Evolutionary conservation across 306 rosid species (phyloP).

Genomic region (Trifolium repens): DNA sequence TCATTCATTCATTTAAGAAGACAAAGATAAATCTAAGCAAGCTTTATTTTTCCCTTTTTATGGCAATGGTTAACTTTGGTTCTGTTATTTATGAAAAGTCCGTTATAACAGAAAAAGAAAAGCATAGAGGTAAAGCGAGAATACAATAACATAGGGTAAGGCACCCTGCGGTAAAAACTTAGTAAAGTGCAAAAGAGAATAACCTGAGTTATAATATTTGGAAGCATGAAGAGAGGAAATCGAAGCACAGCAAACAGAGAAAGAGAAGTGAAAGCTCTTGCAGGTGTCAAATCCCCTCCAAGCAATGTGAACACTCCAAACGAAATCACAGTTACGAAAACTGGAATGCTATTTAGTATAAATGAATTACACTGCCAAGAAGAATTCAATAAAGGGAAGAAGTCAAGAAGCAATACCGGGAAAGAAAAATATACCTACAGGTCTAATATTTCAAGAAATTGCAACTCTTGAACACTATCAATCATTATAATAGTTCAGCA

Average conservation of each 20-base stretch:
- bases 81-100: constrained; percentile 15
- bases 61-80: background rate
- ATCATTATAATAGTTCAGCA: constrained; percentile 34
- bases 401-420: constrained; percentile 33
- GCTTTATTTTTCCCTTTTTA: constrained; percentile 2
- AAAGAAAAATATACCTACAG: background rate
- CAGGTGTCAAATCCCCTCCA: constrained; percentile 93
- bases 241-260: constrained; percentile 96
- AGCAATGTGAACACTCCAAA: constrained; percentile 93
- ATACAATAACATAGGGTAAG: constrained; percentile 11
- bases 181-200: constrained; percentile 12
- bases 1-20: constrained; percentile 27
- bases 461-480: constrained; percentile 9
- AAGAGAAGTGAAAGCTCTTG: constrained; percentile 95
- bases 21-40: constrained; percentile 16
- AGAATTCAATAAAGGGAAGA: constrained; percentile 23
- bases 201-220: constrained; percentile 96
- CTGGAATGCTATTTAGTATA: constrained; percentile 88
- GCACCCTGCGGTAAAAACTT: background rate
- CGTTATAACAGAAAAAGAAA: background rate
- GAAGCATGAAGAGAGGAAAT: constrained; percentile 97
- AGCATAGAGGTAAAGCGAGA: background rate
- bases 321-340: constrained; percentile 89
- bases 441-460: constrained; percentile 13
- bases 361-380: constrained; percentile 80